A percentile compares a stretch with the other conserved stretches of the same genome.
Conservation (phyloP, 352 stramenopile species). For the Phytophthora litchii region DNA sequence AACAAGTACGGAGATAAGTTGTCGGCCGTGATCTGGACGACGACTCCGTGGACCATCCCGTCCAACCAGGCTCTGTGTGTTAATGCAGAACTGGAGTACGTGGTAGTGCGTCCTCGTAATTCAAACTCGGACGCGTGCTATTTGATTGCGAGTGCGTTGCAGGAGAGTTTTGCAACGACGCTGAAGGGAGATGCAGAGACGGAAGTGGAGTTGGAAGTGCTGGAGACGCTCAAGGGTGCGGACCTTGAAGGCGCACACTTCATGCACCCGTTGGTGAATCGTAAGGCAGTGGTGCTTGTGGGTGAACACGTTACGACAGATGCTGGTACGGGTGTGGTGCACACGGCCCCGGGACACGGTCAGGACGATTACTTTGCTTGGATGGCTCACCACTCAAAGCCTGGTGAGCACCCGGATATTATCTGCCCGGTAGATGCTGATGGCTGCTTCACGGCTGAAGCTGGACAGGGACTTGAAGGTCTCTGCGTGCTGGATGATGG, state of each 20-base stretch:
- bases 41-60: constrained; percentile 98
- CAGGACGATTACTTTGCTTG: constrained; percentile 95
- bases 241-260: constrained; percentile 74
- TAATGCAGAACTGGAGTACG: constrained; percentile 94
- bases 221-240: constrained; percentile 69
- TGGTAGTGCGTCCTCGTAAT: constrained; percentile 69
- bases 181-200: constrained; percentile 17
- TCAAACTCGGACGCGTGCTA: constrained; percentile 46
- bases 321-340: constrained; percentile 98
- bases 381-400: constrained; percentile 59
- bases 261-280: constrained; percentile 89
- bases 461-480: constrained; percentile 87
- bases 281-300: constrained; percentile 86
- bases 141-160: constrained; percentile 65
- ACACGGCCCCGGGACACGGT: constrained; percentile 98
- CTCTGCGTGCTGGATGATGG: constrained; percentile 93
- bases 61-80: constrained; percentile 98
- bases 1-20: constrained; percentile 52
- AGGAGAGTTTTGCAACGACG: constrained; percentile 48
- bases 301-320: constrained; percentile 98
- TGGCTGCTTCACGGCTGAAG: constrained; percentile 90
- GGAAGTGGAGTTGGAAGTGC: constrained; percentile 44
- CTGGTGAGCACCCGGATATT: constrained; percentile 48
- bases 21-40: constrained; percentile 96
- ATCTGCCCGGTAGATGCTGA: constrained; percentile 71